Base-by-base conservation (phyloP, 768 basidiomycete genomes). In the Infundibulicybe gibba region DNA sequence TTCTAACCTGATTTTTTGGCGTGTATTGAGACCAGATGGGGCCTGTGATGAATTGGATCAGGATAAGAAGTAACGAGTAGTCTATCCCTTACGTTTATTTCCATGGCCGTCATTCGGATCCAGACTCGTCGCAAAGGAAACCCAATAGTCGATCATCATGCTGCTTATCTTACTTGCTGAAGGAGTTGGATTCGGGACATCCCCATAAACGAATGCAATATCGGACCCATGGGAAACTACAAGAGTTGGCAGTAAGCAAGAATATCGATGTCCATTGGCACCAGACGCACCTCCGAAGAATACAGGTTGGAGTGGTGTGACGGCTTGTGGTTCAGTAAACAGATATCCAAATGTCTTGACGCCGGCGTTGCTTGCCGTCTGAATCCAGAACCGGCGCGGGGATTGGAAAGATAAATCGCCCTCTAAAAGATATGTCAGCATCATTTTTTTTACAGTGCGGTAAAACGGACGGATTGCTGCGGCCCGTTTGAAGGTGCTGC, bases 61-160 rank as follows among this genome's bases (percentile, higher is more conserved):
- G 15, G 44, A 32, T 19, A 34, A 39, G 25, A 34, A 25, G 12
- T 19, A 12, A 45, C 13, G 9, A 2, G 10, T 41, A 14, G 15
- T 32, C 25, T 5, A 43, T 32, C 12, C 56, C 62, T 41, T 45
- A 69, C 67, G 64, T 43, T 54, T 16, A 33, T 44, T 40, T 13
- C 71, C 69, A 17, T 51, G 56, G 2, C 61, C 61, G 41, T 73
- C 71, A 50, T 73, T 73, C 4, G 70, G 71, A 46, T 69, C 60
- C 33, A 73, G 50, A 32, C 60, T 64, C 3, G 60, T 66, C 1
- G 64, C 63, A 41, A 71, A 73, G 3, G 71, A 73, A 8, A 73
- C 60, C 71, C 69, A 73, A 46, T 71, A 73, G 47, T 73, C 67
- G 25, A 69, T 61, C 63, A 73, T 68, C 14, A 61, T 43, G n/a